Percentiles rank a stretch among this genome's conserved stretches.
Conservation (phyloP, 1,139 yeast species). For the Protomyces gravidus region DNA sequence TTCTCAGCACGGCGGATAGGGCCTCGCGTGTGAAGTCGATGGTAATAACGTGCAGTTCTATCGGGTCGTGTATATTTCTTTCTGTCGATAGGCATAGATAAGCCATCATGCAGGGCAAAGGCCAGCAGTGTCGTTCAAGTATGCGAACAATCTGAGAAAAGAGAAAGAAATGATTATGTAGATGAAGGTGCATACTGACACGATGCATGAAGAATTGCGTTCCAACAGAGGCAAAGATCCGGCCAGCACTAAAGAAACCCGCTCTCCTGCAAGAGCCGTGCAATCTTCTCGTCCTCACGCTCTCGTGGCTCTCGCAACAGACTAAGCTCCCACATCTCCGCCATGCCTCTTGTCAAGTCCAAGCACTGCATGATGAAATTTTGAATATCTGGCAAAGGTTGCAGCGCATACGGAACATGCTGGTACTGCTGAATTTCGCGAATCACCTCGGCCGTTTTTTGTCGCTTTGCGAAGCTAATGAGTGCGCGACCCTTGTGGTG, state of each 20-base stretch:
- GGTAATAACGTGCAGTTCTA: too few relatives aligned
- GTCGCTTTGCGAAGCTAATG: conserved; percentile 75
- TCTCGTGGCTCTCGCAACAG: conserved; percentile 35
- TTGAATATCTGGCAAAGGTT: conserved; percentile 63
- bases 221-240: too few relatives aligned
- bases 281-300: conserved; percentile 35
- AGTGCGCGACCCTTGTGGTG: conserved; percentile 52
- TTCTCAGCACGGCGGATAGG: neutral
- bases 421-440: conserved; percentile 74
- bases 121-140: too few relatives aligned
- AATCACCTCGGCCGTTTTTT: conserved; percentile 69
- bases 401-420: conserved; percentile 58
- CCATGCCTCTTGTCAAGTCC: conserved; percentile 31
- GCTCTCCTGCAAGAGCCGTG: conserved; percentile 34
- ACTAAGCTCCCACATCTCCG: conserved; percentile 34
- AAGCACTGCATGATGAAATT: conserved; percentile 36
- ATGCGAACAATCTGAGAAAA: too few relatives aligned
- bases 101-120: too few relatives aligned
- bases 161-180: too few relatives aligned
- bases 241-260: conserved; percentile 35
- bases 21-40: too few relatives aligned
- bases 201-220: too few relatives aligned
- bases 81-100: too few relatives aligned
- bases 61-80: too few relatives aligned
- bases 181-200: too few relatives aligned